Percentiles rank a stretch among this genome's conserved stretches.
Evolutionary conservation across 78 protist species (phyloP).

Genomic region (Dictyostelium purpureum): DNA sequence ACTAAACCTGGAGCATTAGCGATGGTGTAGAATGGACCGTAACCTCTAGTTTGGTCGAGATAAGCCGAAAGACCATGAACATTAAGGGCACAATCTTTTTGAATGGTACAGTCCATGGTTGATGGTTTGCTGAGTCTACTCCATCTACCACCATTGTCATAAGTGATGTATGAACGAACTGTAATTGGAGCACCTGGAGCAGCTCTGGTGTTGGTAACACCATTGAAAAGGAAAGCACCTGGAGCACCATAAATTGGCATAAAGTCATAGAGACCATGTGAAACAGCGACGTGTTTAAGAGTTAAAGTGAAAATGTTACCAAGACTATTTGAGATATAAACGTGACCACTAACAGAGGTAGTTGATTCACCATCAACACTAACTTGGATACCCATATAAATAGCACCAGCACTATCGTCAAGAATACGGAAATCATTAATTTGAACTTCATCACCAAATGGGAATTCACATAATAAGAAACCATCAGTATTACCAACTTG

Average conservation of each 20-base stretch:
- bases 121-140: background rate
- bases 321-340: conserved; percentile 3
- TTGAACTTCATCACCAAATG: conserved; percentile 50
- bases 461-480: conserved; percentile 31
- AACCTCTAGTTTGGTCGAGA: background rate
- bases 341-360: background rate
- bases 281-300: background rate
- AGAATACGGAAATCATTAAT: conserved; percentile 42
- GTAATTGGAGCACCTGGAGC: background rate
- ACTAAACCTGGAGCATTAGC: conserved; percentile 5
- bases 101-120: background rate
- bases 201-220: background rate
- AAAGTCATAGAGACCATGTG: conserved; percentile 9
- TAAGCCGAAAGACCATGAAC: conserved; percentile 46
- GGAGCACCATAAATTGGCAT: conserved; percentile 10
- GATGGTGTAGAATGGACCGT: conserved; percentile 69
- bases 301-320: conserved; percentile 29
- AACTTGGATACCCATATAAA: conserved; percentile 30
- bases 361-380: background rate
- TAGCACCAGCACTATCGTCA: conserved; percentile 23
- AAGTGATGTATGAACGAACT: background rate
- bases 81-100: background rate
- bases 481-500: conserved; percentile 2
- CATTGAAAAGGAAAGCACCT: conserved; percentile 41
- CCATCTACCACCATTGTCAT: conserved; percentile 73